These are phyloP conservation scores for Saccharum hybrid DNA, from an alignment of 202 grass and related monocot genomes.

Conservation along the genomic window DNA sequence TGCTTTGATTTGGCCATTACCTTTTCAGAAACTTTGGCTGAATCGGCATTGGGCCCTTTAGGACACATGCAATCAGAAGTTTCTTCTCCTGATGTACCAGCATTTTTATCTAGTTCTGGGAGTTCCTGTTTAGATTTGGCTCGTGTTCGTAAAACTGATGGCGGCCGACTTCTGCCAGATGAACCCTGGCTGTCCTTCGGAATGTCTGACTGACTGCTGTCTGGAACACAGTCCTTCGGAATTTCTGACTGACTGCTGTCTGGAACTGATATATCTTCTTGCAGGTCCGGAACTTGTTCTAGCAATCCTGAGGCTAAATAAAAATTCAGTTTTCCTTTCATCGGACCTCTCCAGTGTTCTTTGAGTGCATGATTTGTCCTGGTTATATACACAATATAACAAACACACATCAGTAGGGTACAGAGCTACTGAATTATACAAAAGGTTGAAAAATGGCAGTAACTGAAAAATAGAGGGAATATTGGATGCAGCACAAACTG, in stretches of 20 bases:
- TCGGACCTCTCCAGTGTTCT: conserved; percentile 57
- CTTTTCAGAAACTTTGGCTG: conserved; percentile 43
- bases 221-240: conserved; percentile 26
- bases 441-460: conserved; percentile 15
- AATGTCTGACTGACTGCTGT: conserved; percentile 36
- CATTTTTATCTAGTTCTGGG: conserved; percentile 41
- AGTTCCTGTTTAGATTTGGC: conserved; percentile 42
- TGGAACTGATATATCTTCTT: conserved; percentile 37
- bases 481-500: neutral
- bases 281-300: conserved; percentile 41
- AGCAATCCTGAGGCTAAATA: conserved; percentile 60
- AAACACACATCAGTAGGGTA: conserved; percentile 37
- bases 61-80: conserved; percentile 20
- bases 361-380: conserved; percentile 65
- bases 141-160: conserved; percentile 28
- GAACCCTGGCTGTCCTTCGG: conserved; percentile 31
- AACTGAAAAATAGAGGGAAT: conserved; percentile 19
- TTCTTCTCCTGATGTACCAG: conserved; percentile 37
- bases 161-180: conserved; percentile 30
- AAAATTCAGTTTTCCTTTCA: conserved; percentile 60
- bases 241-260: conserved; percentile 30
- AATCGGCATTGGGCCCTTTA: conserved; percentile 13
- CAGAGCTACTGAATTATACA: conserved; percentile 26
- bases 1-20: conserved; percentile 42
- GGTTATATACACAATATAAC: conserved; percentile 34